Percentiles rank a stretch among this genome's conserved stretches.
phyloP scores from a whole-genome alignment of 768 basidiomycete genomes.

The Lyophyllum decastes region DNA sequence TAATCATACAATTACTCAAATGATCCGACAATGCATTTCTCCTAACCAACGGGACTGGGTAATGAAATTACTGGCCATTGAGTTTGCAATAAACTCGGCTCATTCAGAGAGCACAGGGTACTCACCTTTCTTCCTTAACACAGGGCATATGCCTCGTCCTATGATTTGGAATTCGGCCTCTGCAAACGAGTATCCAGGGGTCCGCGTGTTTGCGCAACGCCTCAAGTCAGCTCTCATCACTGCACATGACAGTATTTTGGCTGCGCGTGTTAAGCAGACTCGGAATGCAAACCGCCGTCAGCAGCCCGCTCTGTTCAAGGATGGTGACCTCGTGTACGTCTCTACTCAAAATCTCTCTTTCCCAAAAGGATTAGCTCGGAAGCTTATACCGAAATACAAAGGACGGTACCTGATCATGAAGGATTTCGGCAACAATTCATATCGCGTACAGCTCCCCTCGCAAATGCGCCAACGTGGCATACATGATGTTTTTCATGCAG shows the following conservation, averaged over 20 bases:
- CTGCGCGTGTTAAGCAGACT: constrained; percentile 18
- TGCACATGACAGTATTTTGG: constrained; percentile 33
- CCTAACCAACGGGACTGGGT: constrained; percentile 30
- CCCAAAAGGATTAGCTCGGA: not conserved
- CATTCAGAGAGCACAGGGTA: constrained; percentile 33
- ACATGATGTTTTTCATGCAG: constrained; percentile 31
- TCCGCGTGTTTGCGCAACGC: constrained; percentile 22
- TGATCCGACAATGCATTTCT: constrained; percentile 24
- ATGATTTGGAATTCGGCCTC: constrained; percentile 17
- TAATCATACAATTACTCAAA: constrained; percentile 29
- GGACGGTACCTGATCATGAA: not conserved
- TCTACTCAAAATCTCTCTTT: constrained; percentile 7
- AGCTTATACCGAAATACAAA: not conserved
- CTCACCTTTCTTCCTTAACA: constrained; percentile 31
- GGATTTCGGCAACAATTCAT: not conserved
- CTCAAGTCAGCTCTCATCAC: constrained; percentile 19
- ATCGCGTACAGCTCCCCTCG: constrained; percentile 20
- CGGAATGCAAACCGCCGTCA: constrained; percentile 20
- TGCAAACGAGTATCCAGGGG: constrained; percentile 20
- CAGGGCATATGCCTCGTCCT: constrained; percentile 17
- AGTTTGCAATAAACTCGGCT: constrained; percentile 39
- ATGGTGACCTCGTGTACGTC: not conserved
- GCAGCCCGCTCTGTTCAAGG: not conserved
- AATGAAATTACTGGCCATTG: constrained; percentile 26
- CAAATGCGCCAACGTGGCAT: constrained; percentile 9